Percentiles rank a stretch among this genome's conserved stretches.
These are phyloP conservation scores for Aspergillus puulaauensis DNA, from an alignment of 2,329 filamentous ascomycete species.

Conservation along the genomic window DNA sequence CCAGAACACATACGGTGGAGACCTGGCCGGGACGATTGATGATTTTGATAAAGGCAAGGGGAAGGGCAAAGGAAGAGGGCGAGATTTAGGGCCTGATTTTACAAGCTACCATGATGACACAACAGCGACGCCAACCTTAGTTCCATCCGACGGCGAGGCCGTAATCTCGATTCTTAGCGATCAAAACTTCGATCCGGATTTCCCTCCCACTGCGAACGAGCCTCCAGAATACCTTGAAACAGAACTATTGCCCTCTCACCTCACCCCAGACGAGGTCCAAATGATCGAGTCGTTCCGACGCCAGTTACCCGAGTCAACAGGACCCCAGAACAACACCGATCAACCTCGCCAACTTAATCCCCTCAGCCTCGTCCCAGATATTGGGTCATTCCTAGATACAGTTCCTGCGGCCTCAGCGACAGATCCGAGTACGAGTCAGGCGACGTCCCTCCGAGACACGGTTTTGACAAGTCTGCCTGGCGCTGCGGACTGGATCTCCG, in stretches of 20 bases:
- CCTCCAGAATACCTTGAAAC: constrained; percentile 23
- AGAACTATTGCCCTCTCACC: constrained; percentile 20
- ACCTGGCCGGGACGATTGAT: background rate
- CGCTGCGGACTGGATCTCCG: constrained; percentile 32
- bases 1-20: constrained; percentile 15
- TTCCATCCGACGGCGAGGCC: constrained; percentile 40
- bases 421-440: constrained; percentile 7
- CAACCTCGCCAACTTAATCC: constrained; percentile 24
- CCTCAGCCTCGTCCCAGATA: constrained; percentile 34
- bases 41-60: constrained; percentile 9
- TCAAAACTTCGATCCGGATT: constrained; percentile 31
- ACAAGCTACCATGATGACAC: background rate
- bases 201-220: constrained; percentile 23
- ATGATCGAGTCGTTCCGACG: constrained; percentile 34
- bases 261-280: constrained; percentile 27
- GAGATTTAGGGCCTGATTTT: background rate
- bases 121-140: constrained; percentile 6
- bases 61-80: constrained; percentile 18
- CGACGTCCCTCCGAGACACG: constrained; percentile 26
- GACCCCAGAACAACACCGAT: background rate
- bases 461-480: constrained; percentile 32
- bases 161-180: constrained; percentile 42
- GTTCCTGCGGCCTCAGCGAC: constrained; percentile 14
- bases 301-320: constrained; percentile 11
- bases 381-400: constrained; percentile 32